Percentiles rank a stretch among this genome's conserved stretches.
Conservation (phyloP, 345 rosid species). For the Eucalyptus sp. region DNA sequence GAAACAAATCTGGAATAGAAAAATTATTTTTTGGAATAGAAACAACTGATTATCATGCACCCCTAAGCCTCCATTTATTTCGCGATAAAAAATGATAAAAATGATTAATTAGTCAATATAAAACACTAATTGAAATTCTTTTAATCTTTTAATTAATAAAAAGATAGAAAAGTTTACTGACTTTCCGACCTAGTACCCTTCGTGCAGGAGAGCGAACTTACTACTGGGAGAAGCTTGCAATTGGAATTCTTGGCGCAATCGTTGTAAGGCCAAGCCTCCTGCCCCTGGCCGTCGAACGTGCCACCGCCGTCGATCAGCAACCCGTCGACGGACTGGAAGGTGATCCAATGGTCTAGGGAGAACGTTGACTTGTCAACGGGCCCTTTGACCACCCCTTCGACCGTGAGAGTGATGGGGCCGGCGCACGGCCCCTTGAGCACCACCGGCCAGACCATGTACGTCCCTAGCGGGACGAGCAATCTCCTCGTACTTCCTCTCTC, state of each 20-base stretch:
- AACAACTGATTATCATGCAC: no score
- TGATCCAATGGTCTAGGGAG: slow-evolving; percentile 1
- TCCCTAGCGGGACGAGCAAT: slow-evolving; percentile 11
- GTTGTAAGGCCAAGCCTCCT: slow-evolving; percentile 5
- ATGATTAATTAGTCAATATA: no score
- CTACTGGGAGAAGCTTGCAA: slow-evolving; percentile 8
- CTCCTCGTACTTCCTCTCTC: background rate
- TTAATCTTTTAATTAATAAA: background rate
- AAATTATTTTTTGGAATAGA: no score
- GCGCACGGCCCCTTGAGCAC: slow-evolving; percentile 19
- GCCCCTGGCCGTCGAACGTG: slow-evolving; percentile 14
- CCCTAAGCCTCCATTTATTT: no score
- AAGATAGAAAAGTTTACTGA: background rate
- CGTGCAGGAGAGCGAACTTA: background rate
- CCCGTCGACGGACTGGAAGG: background rate
- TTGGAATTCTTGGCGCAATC: background rate
- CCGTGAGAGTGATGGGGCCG: background rate
- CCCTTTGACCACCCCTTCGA: slow-evolving; percentile 10
- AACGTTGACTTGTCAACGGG: background rate
- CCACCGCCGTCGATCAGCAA: slow-evolving; percentile 7
- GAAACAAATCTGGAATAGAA: no score
- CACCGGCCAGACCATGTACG: background rate
- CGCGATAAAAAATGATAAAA: no score
- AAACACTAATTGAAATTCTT: background rate
- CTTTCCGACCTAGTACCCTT: no score